Base-by-base conservation (phyloP, 192 early-diverging fungal species). In the Backusella psychrophila region DNA sequence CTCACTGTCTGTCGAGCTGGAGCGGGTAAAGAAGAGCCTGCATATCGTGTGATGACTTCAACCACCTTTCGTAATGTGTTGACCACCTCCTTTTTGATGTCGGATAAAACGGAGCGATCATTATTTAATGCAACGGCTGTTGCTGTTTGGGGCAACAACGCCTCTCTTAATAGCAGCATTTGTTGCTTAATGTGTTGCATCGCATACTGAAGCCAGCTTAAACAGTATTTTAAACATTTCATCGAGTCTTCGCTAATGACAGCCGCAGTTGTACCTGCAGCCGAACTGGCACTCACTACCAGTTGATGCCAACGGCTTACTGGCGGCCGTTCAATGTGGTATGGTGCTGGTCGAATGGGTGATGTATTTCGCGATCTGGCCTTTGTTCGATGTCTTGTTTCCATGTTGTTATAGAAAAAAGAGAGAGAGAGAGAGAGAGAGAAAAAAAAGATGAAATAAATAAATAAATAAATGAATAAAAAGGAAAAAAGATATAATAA, bases 221-320 rank as follows among this genome's bases (percentile, higher is more conserved):
- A 83, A 82, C 97, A 98, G 82, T 97, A 98, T 76, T 91, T 89
- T 52, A 98, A 81, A 69, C 91, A 92, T 74, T 91, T 89, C 87
- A 97, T 89, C 68, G 93, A 93, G 79, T 98, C 96, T 73, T 96
- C 95, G 73, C 92, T 93, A 33, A 96, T 88, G 6, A 94, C 92
- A 72, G 94, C 87, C 4, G 92, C 93, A 3, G 93, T 90, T 5
- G 91, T 80, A 49, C 89, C 89, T 1, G 89, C 89, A 14, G 86
- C 88, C 7, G 87, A 72, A 4, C 88, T 87, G 5, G 89, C 87
- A 19, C 85, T 86, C 4, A 87, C 88, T 19, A 93, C 87, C 11
- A 91, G 75, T 69, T 88, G 88, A 23, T 84, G 79, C 93, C 91
- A 93, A 35, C 89, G 38, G 31, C 79, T 73, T 3, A 73, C 17